phyloP scores from a whole-genome alignment of 164 flowering plant species.

The Paratinospora sagittata region DNA sequence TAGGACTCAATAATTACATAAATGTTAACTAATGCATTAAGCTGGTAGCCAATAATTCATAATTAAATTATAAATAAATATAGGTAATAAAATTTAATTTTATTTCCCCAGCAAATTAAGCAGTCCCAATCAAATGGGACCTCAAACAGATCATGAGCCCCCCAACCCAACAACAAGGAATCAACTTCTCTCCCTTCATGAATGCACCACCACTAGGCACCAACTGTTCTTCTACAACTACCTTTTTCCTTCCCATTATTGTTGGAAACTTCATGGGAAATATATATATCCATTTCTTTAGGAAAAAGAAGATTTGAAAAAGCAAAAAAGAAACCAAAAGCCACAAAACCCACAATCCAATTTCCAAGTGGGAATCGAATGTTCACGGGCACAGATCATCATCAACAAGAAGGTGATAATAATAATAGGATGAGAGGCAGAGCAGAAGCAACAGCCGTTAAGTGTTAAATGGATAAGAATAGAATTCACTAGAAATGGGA shows the following conservation, averaged over 20 bases:
- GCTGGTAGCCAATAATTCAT: no score
- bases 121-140: background rate
- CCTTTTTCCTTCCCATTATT: background rate
- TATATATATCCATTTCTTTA: background rate
- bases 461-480: background rate
- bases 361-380: background rate
- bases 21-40: no score
- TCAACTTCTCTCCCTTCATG: background rate
- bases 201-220: no score
- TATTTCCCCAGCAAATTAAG: background rate
- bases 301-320: background rate
- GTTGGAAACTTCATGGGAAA: background rate
- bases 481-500: background rate
- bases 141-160: background rate
- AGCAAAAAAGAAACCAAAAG: background rate
- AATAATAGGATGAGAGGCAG: background rate
- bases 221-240: background rate
- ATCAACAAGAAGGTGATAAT: background rate
- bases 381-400: conserved; percentile 1
- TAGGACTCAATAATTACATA: no score
- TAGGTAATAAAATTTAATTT: no score
- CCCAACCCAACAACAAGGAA: background rate
- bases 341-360: no score
- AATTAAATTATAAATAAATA: no score
- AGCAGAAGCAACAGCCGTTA: background rate